phyloP scores from a whole-genome alignment of 106 monocot genomes.

The Vanilla planifolia region DNA sequence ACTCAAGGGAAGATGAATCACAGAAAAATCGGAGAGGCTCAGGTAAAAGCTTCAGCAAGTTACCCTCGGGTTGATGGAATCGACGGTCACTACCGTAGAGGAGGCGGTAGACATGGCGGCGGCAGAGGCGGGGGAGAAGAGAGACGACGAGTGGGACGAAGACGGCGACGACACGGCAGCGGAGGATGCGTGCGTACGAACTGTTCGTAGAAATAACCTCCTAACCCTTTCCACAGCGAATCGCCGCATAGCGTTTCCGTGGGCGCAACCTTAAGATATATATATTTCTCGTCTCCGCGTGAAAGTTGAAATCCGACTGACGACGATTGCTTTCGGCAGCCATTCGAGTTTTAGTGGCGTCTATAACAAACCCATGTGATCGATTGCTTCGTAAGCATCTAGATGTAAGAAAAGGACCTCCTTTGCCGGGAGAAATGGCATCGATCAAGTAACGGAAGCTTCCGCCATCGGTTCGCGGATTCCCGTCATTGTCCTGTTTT shows the following conservation, averaged over 20 bases:
- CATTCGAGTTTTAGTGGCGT: too few relatives aligned
- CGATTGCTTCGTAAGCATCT: too few relatives aligned
- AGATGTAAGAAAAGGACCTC: too few relatives aligned
- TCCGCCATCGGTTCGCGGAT: too few relatives aligned
- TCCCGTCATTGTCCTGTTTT: too few relatives aligned
- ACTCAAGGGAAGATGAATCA: not conserved
- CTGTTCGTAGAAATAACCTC: conserved; percentile 13
- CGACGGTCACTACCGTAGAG: conserved; percentile 34
- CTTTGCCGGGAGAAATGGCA: too few relatives aligned
- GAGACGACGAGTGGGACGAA: not conserved
- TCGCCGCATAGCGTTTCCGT: conserved; percentile 39
- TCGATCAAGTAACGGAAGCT: too few relatives aligned
- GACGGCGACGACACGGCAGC: conserved; percentile 1
- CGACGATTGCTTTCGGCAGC: too few relatives aligned
- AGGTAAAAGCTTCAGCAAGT: not conserved
- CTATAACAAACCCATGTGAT: too few relatives aligned
- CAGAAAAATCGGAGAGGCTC: not conserved
- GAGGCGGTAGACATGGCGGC: conserved; percentile 11
- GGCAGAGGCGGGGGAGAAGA: conserved; percentile 15
- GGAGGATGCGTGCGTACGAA: not conserved
- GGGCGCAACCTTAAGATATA: too few relatives aligned
- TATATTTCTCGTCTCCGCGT: too few relatives aligned
- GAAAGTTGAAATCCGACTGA: too few relatives aligned
- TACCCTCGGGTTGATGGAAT: conserved; percentile 79
- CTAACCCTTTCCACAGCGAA: conserved; percentile 38